Conservation (phyloP, 2,329 filamentous ascomycete genomes). For the Sporothrix luriei region DNA sequence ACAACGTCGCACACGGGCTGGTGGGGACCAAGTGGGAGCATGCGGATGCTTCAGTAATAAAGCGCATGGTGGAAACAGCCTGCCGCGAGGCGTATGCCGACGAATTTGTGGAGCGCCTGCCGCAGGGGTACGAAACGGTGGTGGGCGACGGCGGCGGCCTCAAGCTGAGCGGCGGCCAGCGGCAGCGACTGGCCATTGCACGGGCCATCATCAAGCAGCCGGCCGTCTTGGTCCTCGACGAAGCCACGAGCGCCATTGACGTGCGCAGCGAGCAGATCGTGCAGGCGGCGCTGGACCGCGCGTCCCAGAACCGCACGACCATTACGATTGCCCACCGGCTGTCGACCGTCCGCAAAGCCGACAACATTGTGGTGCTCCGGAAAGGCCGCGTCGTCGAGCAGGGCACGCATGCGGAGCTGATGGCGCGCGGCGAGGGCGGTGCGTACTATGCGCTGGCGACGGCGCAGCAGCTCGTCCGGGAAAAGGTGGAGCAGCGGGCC, state of each 20-base stretch:
- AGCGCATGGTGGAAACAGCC: slow-evolving; percentile 62
- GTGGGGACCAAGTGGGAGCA: slow-evolving; percentile 48
- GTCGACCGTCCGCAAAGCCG: slow-evolving; percentile 74
- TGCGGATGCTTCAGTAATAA: slow-evolving; percentile 48
- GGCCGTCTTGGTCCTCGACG: slow-evolving; percentile 41
- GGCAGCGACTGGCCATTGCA: slow-evolving; percentile 71
- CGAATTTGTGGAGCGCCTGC: slow-evolving; percentile 67
- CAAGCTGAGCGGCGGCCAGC: slow-evolving; percentile 73
- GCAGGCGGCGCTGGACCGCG: slow-evolving; percentile 40
- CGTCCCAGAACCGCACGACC: slow-evolving; percentile 40
- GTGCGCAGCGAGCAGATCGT: slow-evolving; percentile 43
- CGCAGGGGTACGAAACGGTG: slow-evolving; percentile 68
- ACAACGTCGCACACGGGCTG: slow-evolving; percentile 58
- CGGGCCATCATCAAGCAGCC: slow-evolving; percentile 41
- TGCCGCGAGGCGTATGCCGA: slow-evolving; percentile 70
- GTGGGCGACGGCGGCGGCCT: slow-evolving; percentile 82
- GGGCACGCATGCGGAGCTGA: slow-evolving; percentile 73
- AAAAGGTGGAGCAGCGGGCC: slow-evolving; percentile 4
- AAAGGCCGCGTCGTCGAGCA: slow-evolving; percentile 71
- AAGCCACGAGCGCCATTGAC: slow-evolving; percentile 55
- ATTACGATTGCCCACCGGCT: slow-evolving; percentile 51
- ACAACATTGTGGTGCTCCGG: slow-evolving; percentile 75
- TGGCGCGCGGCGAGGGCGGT: slow-evolving; percentile 60
- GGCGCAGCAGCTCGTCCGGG: slow-evolving; percentile 58
- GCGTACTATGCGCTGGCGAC: slow-evolving; percentile 70